Percentiles rank a stretch among this genome's conserved stretches.
Evolutionary conservation across 148 eudicot species (phyloP).

Genomic region (Rhododendron ferrugineum): DNA sequence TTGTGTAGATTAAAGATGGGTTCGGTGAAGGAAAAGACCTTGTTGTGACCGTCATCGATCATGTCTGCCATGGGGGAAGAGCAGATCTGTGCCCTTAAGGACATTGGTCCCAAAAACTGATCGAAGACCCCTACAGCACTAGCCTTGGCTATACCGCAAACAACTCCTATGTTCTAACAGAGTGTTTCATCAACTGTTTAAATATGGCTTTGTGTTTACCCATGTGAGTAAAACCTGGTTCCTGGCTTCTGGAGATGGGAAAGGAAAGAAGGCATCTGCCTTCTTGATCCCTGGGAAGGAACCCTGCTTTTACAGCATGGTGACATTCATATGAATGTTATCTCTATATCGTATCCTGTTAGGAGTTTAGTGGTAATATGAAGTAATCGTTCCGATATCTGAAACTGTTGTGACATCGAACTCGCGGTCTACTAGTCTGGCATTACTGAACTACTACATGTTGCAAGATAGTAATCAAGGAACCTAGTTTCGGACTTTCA

Average conservation of each 20-base stretch:
- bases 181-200: background rate
- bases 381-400: background rate
- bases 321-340: background rate
- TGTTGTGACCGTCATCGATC: background rate
- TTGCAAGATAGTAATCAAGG: background rate
- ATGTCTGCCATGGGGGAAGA: constrained; percentile 33
- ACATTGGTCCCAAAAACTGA: constrained; percentile 21
- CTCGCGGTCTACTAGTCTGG: no score
- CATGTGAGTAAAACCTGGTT: background rate
- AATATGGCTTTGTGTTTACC: background rate
- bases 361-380: background rate
- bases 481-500: background rate
- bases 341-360: background rate
- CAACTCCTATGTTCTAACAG: background rate
- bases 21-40: constrained; percentile 28
- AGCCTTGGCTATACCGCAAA: background rate
- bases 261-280: background rate
- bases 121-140: background rate
- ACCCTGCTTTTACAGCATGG: background rate
- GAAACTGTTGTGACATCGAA: background rate
- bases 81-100: constrained; percentile 29
- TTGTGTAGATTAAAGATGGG: constrained; percentile 17
- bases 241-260: background rate
- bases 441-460: background rate
- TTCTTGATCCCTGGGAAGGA: background rate